A percentile compares a stretch with the other conserved stretches of the same genome.
phyloP scores from a whole-genome alignment of 306 rosid species.

The Rubus idaeus region DNA sequence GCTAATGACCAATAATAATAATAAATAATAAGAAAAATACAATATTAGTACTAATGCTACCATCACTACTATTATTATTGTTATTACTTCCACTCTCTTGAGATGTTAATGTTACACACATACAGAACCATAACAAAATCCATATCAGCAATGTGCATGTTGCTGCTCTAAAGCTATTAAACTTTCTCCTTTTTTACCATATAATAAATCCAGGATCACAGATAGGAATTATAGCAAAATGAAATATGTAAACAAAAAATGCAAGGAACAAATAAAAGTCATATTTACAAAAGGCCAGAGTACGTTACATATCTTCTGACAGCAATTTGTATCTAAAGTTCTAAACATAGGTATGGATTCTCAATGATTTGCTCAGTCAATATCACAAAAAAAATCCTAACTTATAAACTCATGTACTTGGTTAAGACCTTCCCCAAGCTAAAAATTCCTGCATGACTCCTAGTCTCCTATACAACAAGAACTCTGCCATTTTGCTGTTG shows the following conservation, averaged over 20 bases:
- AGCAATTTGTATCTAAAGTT: conserved; percentile 25
- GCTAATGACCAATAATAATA: neutral
- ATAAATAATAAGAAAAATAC: too few relatives aligned
- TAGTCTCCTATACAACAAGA: conserved; percentile 78
- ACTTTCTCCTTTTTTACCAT: neutral
- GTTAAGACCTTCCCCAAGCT: conserved; percentile 44
- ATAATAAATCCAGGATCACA: neutral
- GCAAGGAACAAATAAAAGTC: neutral
- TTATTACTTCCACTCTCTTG: too few relatives aligned
- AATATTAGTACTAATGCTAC: too few relatives aligned
- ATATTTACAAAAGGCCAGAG: conserved; percentile 16
- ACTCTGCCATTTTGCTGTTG: conserved; percentile 77
- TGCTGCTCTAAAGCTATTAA: neutral
- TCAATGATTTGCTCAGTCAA: conserved; percentile 45
- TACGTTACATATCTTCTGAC: conserved; percentile 11
- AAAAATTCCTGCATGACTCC: conserved; percentile 41
- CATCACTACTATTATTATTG: too few relatives aligned
- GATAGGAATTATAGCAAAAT: neutral
- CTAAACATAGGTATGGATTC: conserved; percentile 38
- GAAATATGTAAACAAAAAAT: neutral
- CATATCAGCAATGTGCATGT: neutral
- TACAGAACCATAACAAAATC: too few relatives aligned
- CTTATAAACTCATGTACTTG: conserved; percentile 59
- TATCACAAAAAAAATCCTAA: conserved; percentile 48
- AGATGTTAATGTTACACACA: too few relatives aligned